A percentile compares a stretch with the other conserved stretches of the same genome.
phyloP scores from a whole-genome alignment of 805 yeast species.

The Monosporozyma siamensis region DNA sequence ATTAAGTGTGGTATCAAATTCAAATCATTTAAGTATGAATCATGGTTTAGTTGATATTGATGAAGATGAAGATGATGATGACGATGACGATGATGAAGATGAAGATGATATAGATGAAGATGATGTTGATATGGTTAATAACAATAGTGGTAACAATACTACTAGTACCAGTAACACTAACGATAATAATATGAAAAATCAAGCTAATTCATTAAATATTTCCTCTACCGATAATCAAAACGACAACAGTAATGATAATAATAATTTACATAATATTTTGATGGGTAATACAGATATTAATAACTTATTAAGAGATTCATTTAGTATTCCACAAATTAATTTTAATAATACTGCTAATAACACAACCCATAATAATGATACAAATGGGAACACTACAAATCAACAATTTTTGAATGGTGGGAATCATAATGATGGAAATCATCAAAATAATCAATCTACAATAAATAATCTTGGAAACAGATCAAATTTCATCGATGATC shows the following conservation, averaged over 20 bases:
- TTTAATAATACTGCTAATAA: background rate
- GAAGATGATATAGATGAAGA: conserved; percentile 37
- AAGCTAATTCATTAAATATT: background rate
- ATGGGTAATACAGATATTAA: background rate
- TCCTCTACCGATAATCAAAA: no score
- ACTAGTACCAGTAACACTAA: no score
- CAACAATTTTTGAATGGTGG: background rate
- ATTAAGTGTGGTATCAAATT: background rate
- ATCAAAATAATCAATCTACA: no score
- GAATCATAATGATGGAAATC: no score
- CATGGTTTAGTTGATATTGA: conserved; percentile 13
- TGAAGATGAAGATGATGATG: conserved; percentile 22
- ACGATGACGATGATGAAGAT: conserved; percentile 26
- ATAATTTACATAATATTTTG: background rate
- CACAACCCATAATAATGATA: background rate
- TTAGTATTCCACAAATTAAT: background rate
- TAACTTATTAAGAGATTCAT: background rate
- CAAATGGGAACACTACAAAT: background rate
- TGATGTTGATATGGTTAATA: background rate
- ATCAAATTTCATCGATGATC: conserved; percentile 84
- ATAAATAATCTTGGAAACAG: conserved; percentile 1
- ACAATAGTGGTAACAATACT: background rate
- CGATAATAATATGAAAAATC: background rate
- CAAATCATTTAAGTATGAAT: conserved; percentile 1
- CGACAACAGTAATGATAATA: background rate